Base-by-base conservation (phyloP, 2,329 filamentous ascomycete genomes). In the Didymella keratinophila region DNA sequence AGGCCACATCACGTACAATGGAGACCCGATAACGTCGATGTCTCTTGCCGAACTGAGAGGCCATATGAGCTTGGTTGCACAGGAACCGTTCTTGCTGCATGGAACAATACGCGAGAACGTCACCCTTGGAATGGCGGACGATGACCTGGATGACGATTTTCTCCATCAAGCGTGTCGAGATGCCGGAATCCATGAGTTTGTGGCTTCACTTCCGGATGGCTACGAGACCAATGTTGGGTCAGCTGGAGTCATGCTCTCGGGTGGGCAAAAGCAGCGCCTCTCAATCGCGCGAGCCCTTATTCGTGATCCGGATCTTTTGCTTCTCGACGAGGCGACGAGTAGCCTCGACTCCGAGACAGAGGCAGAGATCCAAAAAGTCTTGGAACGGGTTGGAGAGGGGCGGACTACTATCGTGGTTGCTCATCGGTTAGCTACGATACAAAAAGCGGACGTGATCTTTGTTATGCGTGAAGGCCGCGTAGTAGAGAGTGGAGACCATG, bases 221-320 rank as follows among this genome's bases (percentile, higher is more conserved):
- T 72, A 72, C 42, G 57, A 63, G 8, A 76, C 74, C 0, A 42
- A 60, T 16, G 53, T 73, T 2, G 73, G 72, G 1, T 63, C 62
- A 2, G 58, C 62, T 34, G 73, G 66, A 90, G 92, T 44, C 85
- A 6, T 79, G 88, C 91, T 36, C 83, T 92, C 57, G 9, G 89
- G 91, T 12, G 92, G 92, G 0, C 91, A 96, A 73, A 85, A 89
- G 23, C 91, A 95, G 71, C 85, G 92, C 7, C 83, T 95, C 20
- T 87, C 90, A 0, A 91, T 92, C 59, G 89, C 89, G 0, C 81
- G 89, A 2, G 87, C 87, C 3, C 84, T 92, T 7, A 81, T 91
- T 25, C 83, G 86, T 32, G 78, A 86, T 43, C 89, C 89, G 0
- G 78, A 58, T 21, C 69, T 88, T 3, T 71, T 88, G 2, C 73